Evolutionary conservation across 352 stramenopile genomes (phyloP).

Genomic region (Pythium phragmitis): DNA sequence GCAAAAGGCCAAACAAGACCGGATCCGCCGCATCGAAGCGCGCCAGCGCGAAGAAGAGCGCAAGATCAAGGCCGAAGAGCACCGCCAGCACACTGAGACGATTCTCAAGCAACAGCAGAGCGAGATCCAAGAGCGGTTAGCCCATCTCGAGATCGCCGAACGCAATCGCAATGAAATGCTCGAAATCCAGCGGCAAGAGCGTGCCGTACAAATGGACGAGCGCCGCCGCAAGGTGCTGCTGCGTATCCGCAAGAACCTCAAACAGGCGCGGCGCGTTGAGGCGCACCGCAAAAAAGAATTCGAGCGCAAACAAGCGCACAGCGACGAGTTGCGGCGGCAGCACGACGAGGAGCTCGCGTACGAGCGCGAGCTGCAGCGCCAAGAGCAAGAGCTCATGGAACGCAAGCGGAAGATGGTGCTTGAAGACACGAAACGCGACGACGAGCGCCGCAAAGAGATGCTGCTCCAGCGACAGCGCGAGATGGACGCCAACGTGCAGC

Average conservation of each 20-base stretch:
- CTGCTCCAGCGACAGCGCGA: slow-evolving; percentile 63
- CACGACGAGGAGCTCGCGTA: slow-evolving; percentile 64
- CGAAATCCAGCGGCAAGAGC: slow-evolving; percentile 65
- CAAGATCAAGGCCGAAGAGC: slow-evolving; percentile 73
- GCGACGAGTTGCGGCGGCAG: slow-evolving; percentile 50
- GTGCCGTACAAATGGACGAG: slow-evolving; percentile 65
- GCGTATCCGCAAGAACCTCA: slow-evolving; percentile 71
- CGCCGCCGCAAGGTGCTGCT: slow-evolving; percentile 51
- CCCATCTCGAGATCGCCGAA: slow-evolving; percentile 67
- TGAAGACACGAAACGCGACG: slow-evolving; percentile 66
- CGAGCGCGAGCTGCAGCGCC: slow-evolving; percentile 48
- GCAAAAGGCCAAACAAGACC: slow-evolving; percentile 77
- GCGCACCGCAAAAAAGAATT: slow-evolving; percentile 66
- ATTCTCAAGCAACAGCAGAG: slow-evolving; percentile 61
- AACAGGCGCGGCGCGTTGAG: slow-evolving; percentile 63
- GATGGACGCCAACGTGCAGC: slow-evolving; percentile 66
- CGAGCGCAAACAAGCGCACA: slow-evolving; percentile 52
- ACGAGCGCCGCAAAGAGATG: slow-evolving; percentile 71
- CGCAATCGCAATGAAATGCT: slow-evolving; percentile 67
- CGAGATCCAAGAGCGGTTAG: slow-evolving; percentile 59
- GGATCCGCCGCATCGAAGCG: slow-evolving; percentile 60
- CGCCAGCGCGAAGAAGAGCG: slow-evolving; percentile 69
- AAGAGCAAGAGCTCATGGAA: slow-evolving; percentile 72
- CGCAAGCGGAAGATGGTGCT: slow-evolving; percentile 69
- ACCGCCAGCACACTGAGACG: slow-evolving; percentile 53